These are phyloP conservation scores for Metarhizium guizhouense DNA, from an alignment of 2,329 filamentous ascomycete species.

Conservation along the genomic window DNA sequence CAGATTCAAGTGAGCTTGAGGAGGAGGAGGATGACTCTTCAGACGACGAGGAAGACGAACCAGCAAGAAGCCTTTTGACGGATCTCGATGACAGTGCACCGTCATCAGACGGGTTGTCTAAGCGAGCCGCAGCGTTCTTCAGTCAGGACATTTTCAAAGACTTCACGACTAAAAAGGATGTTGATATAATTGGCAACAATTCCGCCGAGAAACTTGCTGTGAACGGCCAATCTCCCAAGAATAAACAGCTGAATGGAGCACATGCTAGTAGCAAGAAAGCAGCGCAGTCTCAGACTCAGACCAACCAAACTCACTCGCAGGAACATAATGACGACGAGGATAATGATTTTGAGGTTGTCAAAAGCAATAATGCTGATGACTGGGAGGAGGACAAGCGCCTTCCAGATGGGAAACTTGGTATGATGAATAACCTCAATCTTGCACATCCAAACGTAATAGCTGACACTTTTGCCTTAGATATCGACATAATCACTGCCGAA, in stretches of 20 bases:
- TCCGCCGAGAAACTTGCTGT: neutral
- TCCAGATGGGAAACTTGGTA: constrained; percentile 54
- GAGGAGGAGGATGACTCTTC: constrained; percentile 40
- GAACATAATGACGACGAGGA: constrained; percentile 29
- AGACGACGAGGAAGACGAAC: constrained; percentile 21
- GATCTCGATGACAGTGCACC: constrained; percentile 33
- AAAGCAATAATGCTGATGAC: constrained; percentile 40
- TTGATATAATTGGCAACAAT: constrained; percentile 31
- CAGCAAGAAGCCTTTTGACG: constrained; percentile 21
- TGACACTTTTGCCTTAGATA: constrained; percentile 45
- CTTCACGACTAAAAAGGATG: constrained; percentile 34
- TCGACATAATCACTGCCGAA: constrained; percentile 98
- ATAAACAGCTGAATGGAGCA: neutral
- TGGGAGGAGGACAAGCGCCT: constrained; percentile 60
- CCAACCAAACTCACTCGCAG: neutral
- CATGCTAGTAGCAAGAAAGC: constrained; percentile 2
- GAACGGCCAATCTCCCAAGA: neutral
- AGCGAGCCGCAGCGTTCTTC: constrained; percentile 81
- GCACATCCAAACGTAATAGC: neutral
- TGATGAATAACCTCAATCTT: neutral
- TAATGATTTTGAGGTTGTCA: constrained; percentile 54
- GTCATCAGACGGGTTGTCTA: constrained; percentile 54
- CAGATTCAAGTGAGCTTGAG: constrained; percentile 46
- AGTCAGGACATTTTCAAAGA: constrained; percentile 90
- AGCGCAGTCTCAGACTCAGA: constrained; percentile 14